phyloP scores from a whole-genome alignment of 345 rosid species.

The Eutrema japonicum region DNA sequence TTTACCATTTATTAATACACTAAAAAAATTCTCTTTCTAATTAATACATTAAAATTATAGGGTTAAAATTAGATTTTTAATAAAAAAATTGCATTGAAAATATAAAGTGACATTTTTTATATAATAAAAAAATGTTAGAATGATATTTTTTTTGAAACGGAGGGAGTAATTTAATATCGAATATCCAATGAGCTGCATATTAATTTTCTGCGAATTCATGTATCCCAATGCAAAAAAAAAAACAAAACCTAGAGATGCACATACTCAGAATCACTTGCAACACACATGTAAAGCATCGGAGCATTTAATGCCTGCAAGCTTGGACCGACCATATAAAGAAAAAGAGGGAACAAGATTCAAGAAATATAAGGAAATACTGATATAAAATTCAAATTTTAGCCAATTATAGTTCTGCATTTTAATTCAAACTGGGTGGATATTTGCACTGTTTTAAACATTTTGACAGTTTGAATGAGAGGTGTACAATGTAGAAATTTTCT shows the following conservation, averaged over 20 bases:
- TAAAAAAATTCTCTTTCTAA: too few relatives aligned
- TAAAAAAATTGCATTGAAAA: too few relatives aligned
- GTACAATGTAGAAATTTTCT: background rate
- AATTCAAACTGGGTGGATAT: background rate
- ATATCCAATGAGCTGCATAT: too few relatives aligned
- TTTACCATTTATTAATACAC: too few relatives aligned
- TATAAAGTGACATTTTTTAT: too few relatives aligned
- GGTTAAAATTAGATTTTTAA: too few relatives aligned
- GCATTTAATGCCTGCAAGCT: conserved; percentile 39
- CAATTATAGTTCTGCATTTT: conserved; percentile 10
- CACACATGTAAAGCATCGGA: conserved; percentile 39
- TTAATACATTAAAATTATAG: too few relatives aligned
- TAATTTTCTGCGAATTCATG: background rate
- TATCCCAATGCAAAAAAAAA: too few relatives aligned
- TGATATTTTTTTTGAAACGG: too few relatives aligned
- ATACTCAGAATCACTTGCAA: conserved; percentile 33
- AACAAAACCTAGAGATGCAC: background rate
- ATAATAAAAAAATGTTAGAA: too few relatives aligned
- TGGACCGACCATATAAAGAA: conserved; percentile 33
- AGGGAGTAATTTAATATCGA: too few relatives aligned
- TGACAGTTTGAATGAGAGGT: background rate
- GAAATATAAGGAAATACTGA: background rate
- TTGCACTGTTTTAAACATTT: background rate
- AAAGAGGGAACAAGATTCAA: conserved; percentile 20
- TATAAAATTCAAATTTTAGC: conserved; percentile 11